Conservation (phyloP, 1,139 yeast genomes). For the Kodamaea sp. region DNA sequence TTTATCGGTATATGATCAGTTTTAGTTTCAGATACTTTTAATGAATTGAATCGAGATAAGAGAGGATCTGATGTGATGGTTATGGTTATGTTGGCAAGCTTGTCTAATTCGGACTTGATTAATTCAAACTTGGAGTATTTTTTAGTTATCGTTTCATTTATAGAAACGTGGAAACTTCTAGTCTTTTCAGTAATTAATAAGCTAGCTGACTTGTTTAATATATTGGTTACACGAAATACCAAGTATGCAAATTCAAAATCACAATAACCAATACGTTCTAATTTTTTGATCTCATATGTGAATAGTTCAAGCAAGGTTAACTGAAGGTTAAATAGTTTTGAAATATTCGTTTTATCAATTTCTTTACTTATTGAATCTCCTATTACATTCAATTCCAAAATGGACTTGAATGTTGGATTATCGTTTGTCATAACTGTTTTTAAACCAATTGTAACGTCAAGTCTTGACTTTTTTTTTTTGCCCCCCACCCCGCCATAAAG, state of each 20-base stretch:
- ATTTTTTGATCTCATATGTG: constrained; percentile 28
- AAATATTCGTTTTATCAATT: constrained; percentile 3
- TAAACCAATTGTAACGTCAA: too few relatives aligned
- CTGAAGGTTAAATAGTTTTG: constrained; percentile 25
- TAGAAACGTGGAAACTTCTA: constrained; percentile 18
- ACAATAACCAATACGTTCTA: constrained; percentile 29
- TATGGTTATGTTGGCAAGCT: neutral
- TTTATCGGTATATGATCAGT: constrained; percentile 3
- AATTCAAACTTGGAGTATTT: constrained; percentile 14
- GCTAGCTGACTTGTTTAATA: constrained; percentile 16
- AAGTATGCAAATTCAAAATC: constrained; percentile 39
- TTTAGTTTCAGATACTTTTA: constrained; percentile 5
- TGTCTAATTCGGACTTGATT: constrained; percentile 7
- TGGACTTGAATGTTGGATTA: constrained; percentile 3
- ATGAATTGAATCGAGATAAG: constrained; percentile 13
- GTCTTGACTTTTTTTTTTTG: too few relatives aligned
- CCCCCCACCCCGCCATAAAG: too few relatives aligned
- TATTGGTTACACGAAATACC: constrained; percentile 18
- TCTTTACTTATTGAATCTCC: constrained; percentile 4
- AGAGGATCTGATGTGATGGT: constrained; percentile 13
- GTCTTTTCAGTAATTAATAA: constrained; percentile 13
- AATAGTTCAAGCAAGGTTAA: constrained; percentile 35
- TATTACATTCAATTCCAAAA: constrained; percentile 6
- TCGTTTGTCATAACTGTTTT: too few relatives aligned
- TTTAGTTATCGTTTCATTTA: constrained; percentile 22